Conservation (phyloP, 768 basidiomycete species). For the Suillus subalutaceus region DNA sequence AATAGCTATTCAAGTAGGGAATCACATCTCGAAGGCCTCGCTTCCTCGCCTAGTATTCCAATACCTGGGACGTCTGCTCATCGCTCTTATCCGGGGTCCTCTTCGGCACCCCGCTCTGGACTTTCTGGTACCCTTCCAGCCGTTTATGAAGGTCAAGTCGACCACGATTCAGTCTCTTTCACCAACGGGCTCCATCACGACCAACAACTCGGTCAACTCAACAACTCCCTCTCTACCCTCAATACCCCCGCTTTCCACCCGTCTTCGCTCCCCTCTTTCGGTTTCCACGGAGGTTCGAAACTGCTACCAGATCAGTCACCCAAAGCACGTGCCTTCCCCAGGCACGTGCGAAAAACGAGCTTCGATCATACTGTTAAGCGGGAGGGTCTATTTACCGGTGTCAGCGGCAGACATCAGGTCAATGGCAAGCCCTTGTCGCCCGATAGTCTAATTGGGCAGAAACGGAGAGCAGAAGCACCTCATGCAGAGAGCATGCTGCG, state of each 20-base stretch:
- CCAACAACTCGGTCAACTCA: slow-evolving; percentile 36
- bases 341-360: slow-evolving; percentile 90
- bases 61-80: slow-evolving; percentile 47
- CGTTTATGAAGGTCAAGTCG: slow-evolving; percentile 48
- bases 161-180: slow-evolving; percentile 38
- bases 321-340: slow-evolving; percentile 65
- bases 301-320: slow-evolving; percentile 35
- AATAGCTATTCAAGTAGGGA: slow-evolving; percentile 25
- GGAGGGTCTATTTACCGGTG: slow-evolving; percentile 58
- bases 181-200: slow-evolving; percentile 37
- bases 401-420: slow-evolving; percentile 76
- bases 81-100: slow-evolving; percentile 50
- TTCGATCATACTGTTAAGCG: slow-evolving; percentile 90
- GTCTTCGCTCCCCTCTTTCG: slow-evolving; percentile 73
- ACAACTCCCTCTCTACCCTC: slow-evolving; percentile 43
- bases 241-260: slow-evolving; percentile 60
- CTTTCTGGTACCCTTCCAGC: slow-evolving; percentile 39
- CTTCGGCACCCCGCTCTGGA: slow-evolving; percentile 42
- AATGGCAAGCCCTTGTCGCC: slow-evolving; percentile 74
- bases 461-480: slow-evolving; percentile 81
- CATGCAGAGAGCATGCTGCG: slow-evolving; percentile 81
- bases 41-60: slow-evolving; percentile 35
- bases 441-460: slow-evolving; percentile 67
- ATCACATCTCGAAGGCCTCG: slow-evolving; percentile 20
- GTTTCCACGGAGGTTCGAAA: slow-evolving; percentile 60